Evolutionary conservation across 202 grass and related monocot species (phyloP), one percentile per base, ranked within the genome.

Genomic region (Zizania palustris): DNA sequence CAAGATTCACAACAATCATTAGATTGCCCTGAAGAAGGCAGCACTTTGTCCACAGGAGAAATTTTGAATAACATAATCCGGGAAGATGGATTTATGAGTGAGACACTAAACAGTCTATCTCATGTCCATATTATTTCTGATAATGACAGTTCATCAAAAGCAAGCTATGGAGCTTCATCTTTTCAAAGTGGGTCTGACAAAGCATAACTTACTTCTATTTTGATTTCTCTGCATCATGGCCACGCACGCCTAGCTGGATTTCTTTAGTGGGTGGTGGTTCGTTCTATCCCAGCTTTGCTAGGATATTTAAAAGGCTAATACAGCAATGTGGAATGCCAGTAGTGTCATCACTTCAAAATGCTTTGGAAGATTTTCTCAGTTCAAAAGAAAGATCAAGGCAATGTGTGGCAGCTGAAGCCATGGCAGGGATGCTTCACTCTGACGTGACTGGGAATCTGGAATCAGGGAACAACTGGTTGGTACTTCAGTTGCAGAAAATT

Each of bases 361-460:
- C 83, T 53, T 64, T 98, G 15, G 86, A 88, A 80, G 91, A 92
- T 67, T 98, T 98, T 84, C 71, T 85, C 51, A 85, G 71, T 82
- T 90, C 95, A 45, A 94, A 92, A 92, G 95, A 98, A 85, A 94
- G 95, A 80, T 82, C 95, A 35, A 95, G 91, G 74, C 95, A 98
- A 74, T 98, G 91, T 86, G 91, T 98, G 40, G 95, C 95, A 21
- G 95, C 95, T 81, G 95, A 98, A 91, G 91, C 83, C 35, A 85
- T 98, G 80, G 91, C 95, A 68, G 95, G 95, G 55, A 85, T 94
- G 72, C 89, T 98, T 76, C 95, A 98, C 63, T 94, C 95, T 71
- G 95, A 98, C 85, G 80, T 80, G 75, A 69, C 59, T 83, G 91
- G 73, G 22, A 80, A 82, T 76, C 72, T 59, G 54, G 95, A 92